A percentile compares a stretch with the other conserved stretches of the same genome.
Evolutionary conservation across 2,329 filamentous ascomycete species (phyloP).

Genomic region (Aureobasidium sp.): DNA sequence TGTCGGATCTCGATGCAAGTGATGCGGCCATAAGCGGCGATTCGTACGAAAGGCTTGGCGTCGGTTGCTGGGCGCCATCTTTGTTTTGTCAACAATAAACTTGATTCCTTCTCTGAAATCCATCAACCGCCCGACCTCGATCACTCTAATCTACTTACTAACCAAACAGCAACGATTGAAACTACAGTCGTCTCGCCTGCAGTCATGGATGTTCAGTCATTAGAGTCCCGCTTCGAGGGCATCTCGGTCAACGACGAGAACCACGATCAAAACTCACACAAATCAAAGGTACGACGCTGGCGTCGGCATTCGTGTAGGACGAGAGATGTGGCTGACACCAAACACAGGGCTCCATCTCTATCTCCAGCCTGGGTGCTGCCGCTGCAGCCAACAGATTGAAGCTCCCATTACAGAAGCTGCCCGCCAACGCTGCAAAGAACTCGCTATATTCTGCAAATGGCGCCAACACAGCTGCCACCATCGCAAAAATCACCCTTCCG

Average conservation of each 20-base stretch:
- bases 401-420: slow-evolving; percentile 69
- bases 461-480: slow-evolving; percentile 35
- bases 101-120: neutral
- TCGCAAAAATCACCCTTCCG: slow-evolving; percentile 60
- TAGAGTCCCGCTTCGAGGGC: slow-evolving; percentile 85
- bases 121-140: neutral
- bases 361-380: slow-evolving; percentile 40
- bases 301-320: neutral
- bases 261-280: slow-evolving; percentile 53
- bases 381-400: slow-evolving; percentile 59
- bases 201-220: slow-evolving; percentile 63
- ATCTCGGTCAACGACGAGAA: slow-evolving; percentile 88
- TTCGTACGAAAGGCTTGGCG: neutral
- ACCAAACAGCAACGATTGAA: neutral
- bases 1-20: neutral
- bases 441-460: slow-evolving; percentile 18
- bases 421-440: slow-evolving; percentile 58
- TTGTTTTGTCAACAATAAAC: slow-evolving; percentile 13
- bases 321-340: slow-evolving; percentile 14
- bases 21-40: neutral
- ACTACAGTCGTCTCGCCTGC: neutral
- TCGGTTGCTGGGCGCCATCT: slow-evolving; percentile 8
- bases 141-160: neutral
- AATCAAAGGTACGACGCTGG: slow-evolving; percentile 60
- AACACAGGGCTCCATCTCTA: slow-evolving; percentile 38